Evolutionary conservation across 2,329 filamentous ascomycete species (phyloP), one percentile per base, ranked within the genome.

Genomic region (Fusarium citri): DNA sequence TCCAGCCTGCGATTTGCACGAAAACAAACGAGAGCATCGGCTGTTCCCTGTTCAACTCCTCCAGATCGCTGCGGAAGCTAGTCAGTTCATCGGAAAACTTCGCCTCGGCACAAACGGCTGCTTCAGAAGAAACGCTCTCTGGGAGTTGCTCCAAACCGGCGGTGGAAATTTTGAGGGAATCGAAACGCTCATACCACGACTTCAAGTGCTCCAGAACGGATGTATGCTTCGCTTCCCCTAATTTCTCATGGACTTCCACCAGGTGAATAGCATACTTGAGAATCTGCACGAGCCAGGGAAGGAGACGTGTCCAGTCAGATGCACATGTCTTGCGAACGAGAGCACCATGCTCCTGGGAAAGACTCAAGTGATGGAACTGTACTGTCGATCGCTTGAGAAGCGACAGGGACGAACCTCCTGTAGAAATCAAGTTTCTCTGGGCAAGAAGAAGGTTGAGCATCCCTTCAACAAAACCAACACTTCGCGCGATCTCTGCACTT

Each of bases 381-480:
- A 69, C 63, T 3, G 84, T 77, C 1, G 80, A 66, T n/a, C 58
- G 68, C 20, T 81, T 76, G 8, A 89, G 79, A 16, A 75, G 75
- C 15, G 75, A 72, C 14, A 86, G 74, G 2, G 80, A 77, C 16
- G 75, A 76, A 5, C 83, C 70, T 15, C 80, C 75, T 20, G 79
- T 70, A 43, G 83, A 80, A 34, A 91, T 80, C 8, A 81, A 79
- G 48, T 78, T 79, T 62, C 91, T 85, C 77, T 94, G 92, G 6
- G 82, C 80, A 15, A 93, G 76, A 2, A 88, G 78, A n/a, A 89
- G 81, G 63, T 91, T 86, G 30, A 98, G 83, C 63, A 98, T 85
- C 26, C 94, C 94, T 78, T 99, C 96, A n/a, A 98, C 83, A 69
- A 93, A 93, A 0, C 94, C 94, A 50, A 92, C 87, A 77, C 94